Evolutionary conservation across 176 grass and related monocot genomes (phyloP).

Genomic region (Hsuehochloa calcarea): DNA sequence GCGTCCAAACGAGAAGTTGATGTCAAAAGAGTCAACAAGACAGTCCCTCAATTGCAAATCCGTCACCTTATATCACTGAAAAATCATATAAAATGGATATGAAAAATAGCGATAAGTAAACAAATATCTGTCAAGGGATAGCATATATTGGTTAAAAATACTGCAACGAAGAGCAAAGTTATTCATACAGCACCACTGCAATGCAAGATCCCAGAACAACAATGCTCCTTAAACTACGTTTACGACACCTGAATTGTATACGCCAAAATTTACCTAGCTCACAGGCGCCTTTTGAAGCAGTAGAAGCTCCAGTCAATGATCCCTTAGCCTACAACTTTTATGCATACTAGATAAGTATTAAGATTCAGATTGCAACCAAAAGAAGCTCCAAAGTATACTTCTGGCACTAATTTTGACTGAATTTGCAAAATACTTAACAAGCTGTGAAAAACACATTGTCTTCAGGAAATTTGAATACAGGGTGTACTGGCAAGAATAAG

Average conservation of each 20-base stretch:
- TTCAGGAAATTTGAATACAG: too few relatives aligned
- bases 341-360: conserved; percentile 9
- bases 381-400: conserved; percentile 4
- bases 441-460: too few relatives aligned
- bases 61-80: too few relatives aligned
- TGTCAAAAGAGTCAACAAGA: too few relatives aligned
- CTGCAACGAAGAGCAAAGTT: neutral
- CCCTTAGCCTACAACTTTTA: conserved; percentile 55
- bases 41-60: too few relatives aligned
- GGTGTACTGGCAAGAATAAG: too few relatives aligned
- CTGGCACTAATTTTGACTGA: neutral
- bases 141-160: neutral
- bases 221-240: neutral
- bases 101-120: too few relatives aligned
- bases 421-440: neutral
- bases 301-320: conserved; percentile 67
- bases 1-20: too few relatives aligned
- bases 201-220: neutral
- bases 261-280: conserved; percentile 30
- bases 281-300: conserved; percentile 52
- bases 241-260: neutral
- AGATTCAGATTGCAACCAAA: neutral
- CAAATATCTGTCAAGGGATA: too few relatives aligned
- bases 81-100: too few relatives aligned
- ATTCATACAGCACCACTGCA: neutral